These are phyloP conservation scores for Flaveria sonorensis DNA, from an alignment of 129 eudicot genomes.

Conservation along the genomic window DNA sequence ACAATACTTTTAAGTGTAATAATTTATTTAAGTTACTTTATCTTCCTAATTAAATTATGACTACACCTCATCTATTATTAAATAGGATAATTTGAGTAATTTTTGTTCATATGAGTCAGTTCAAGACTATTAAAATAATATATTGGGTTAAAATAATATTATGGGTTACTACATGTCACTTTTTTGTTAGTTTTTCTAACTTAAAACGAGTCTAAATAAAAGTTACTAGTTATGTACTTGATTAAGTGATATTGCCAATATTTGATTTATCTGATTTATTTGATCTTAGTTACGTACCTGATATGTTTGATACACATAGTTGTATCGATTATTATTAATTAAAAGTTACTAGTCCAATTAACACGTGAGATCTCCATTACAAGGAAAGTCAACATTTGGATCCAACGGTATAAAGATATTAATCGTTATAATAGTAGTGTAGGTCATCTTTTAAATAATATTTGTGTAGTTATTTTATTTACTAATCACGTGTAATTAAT, in stretches of 20 bases:
- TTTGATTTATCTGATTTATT: no score
- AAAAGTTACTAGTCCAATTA: conserved; percentile 19
- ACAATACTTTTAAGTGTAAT: no score
- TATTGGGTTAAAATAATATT: no score
- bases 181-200: no score
- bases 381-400: conserved; percentile 33
- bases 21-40: no score
- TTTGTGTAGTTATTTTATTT: background rate
- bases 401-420: conserved; percentile 22
- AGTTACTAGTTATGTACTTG: background rate
- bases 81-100: no score
- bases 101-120: no score
- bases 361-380: conserved; percentile 18
- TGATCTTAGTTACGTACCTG: background rate
- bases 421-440: background rate
- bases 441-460: background rate
- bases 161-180: no score
- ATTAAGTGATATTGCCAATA: background rate
- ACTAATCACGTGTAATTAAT: background rate
- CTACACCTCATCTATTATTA: no score
- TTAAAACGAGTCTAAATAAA: no score
- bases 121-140: no score
- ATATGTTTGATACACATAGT: background rate
- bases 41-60: no score
- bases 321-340: background rate